Percentiles rank a stretch among this genome's conserved stretches.
These are phyloP conservation scores for Triangularia verruculosa DNA, from an alignment of 2,329 filamentous ascomycete species.

Conservation along the genomic window DNA sequence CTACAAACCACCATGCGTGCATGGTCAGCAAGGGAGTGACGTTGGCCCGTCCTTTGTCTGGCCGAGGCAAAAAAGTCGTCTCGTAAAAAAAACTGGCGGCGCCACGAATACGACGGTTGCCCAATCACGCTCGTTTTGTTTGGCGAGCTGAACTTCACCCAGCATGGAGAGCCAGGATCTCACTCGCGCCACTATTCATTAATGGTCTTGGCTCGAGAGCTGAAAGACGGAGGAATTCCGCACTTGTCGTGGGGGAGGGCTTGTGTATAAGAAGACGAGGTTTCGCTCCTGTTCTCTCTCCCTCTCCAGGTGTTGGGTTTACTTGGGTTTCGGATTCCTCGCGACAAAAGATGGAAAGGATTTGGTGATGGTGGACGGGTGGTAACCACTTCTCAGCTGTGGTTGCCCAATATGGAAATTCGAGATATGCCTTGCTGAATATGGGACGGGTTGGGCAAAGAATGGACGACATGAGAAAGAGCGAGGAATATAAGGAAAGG, in stretches of 20 bases:
- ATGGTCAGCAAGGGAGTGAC: constrained; percentile 16
- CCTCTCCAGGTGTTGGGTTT: too few species aligned
- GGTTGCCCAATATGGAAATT: not conserved
- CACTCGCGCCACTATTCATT: not conserved
- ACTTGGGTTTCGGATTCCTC: not conserved
- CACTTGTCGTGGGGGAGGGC: not conserved
- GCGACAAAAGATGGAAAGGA: not conserved
- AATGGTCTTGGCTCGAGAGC: constrained; percentile 6
- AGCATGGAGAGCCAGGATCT: constrained; percentile 4
- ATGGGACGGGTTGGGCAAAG: constrained; percentile 9
- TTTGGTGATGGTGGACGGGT: not conserved
- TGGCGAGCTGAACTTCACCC: constrained; percentile 15
- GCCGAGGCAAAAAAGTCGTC: not conserved
- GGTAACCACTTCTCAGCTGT: constrained; percentile 4
- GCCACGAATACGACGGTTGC: constrained; percentile 12
- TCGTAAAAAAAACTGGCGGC: not conserved
- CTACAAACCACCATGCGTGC: not conserved
- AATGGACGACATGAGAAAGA: not conserved
- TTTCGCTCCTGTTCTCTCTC: too few species aligned
- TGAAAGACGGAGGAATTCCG: not conserved
- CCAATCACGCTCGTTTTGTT: constrained; percentile 14
- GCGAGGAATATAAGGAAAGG: not conserved
- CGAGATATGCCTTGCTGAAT: constrained; percentile 6
- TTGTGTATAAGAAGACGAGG: not conserved
- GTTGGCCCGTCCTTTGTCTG: constrained; percentile 15